Evolutionary conservation across 2,329 filamentous ascomycete genomes (phyloP), one percentile per base, ranked within the genome.

Genomic region (Tothia fuscella): DNA sequence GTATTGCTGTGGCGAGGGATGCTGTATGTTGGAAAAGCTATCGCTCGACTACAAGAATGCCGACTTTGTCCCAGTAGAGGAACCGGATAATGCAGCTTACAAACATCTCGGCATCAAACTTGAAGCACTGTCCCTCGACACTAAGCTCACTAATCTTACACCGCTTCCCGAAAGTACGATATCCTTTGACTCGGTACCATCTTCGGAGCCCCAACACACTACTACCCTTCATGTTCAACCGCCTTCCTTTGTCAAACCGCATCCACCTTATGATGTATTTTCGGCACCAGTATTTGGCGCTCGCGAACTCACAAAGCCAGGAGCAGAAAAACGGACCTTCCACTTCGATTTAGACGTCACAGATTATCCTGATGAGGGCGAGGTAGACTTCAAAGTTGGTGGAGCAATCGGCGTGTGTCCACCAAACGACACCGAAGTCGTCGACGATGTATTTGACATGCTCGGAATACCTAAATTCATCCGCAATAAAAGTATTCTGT

Each of bases 281-380:
- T 82, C 87, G 1, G 88, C 89, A n/a, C 85, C 79, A 48, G 75
- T 98, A 35, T 81, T 86, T 61, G 79, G 79, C 52, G 76, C 86
- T 2, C 80, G 91, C 43, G 87, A 94, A 62, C 66, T 98, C 56
- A 98, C 91, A 10, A 82, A 77, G 57, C 70, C 76, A 19, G 89
- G 89, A 17, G 91, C 91, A 4, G 86, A 94, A 68, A 98, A 98
- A 74, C 76, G 89, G 46, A 98, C 91, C 0, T 94, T 89, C 60
- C 91, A 98, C 62, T 96, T 96, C 54, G 91, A 96, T 54, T 76
- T 98, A 33, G 91, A 98, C 54, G 82, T 98, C 38, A 95, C 89
- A 37, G 82, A 94, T 57, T 98, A 98, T 53, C 87, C 91, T 0
- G 86, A 93, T 63, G 72, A 73, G 43, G 82, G 83, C 41, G 12